phyloP scores from a whole-genome alignment of 768 basidiomycete genomes.

The Trametes punicea region DNA sequence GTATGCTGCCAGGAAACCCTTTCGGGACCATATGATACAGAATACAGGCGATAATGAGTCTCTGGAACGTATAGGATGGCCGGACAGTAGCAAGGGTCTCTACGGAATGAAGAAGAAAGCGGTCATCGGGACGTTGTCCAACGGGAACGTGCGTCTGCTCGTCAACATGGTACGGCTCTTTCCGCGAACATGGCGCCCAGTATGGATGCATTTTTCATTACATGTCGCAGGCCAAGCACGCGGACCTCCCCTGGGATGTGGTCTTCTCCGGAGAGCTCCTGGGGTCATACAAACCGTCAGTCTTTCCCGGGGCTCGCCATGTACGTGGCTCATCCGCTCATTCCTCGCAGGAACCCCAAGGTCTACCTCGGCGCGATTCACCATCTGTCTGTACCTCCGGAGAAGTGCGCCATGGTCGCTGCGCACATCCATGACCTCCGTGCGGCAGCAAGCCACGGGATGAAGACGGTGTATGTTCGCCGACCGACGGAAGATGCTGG shows the following conservation, averaged over 20 bases:
- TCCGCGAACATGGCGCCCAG: not conserved
- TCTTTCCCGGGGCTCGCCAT: not conserved
- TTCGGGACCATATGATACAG: not conserved
- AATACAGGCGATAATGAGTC: not conserved
- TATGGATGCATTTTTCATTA: not conserved
- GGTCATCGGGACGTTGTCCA: constrained; percentile 55
- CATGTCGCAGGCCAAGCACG: constrained; percentile 59
- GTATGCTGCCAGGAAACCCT: constrained; percentile 28
- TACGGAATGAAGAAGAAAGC: constrained; percentile 46
- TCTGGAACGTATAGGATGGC: constrained; percentile 44
- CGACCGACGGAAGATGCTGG: constrained; percentile 45
- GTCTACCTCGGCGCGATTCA: constrained; percentile 48
- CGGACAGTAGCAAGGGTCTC: constrained; percentile 50
- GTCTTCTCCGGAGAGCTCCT: constrained; percentile 62
- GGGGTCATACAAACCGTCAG: constrained; percentile 63
- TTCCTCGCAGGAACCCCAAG: constrained; percentile 41
- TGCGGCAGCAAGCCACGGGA: constrained; percentile 48
- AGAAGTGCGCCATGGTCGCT: constrained; percentile 61
- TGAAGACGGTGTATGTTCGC: constrained; percentile 58
- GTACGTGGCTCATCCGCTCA: not conserved
- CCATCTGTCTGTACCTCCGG: constrained; percentile 47
- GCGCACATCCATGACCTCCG: constrained; percentile 57
- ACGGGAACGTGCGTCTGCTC: constrained; percentile 60
- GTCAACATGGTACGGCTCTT: constrained; percentile 51
- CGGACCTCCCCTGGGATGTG: constrained; percentile 60